Evolutionary conservation across 2,329 filamentous ascomycete genomes (phyloP), one percentile per base, ranked within the genome.

Genomic region (Sporothrix dimorphospora): DNA sequence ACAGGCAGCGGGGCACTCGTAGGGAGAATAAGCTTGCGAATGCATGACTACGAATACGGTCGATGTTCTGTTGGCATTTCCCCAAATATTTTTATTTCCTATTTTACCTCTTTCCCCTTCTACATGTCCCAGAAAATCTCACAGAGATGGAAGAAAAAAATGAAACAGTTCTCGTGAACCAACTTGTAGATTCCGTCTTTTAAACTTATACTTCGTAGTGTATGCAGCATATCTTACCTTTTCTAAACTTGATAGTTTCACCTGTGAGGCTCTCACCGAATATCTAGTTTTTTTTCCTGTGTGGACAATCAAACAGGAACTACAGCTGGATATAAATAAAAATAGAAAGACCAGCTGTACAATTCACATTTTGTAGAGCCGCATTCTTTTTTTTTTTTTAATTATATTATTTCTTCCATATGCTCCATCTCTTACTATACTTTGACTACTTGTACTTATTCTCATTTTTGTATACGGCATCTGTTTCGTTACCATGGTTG

Each of bases 211-310:
- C 34, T 24, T 42, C 38, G 34, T 9, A 24, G 38, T 9, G n/a
- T 19, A 42, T 63, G n/a, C 27, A 14, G n/a, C 8, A 12, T 16
- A 42, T 63, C 57, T 40, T 63, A 63, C 57, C 34, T 61, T 61
- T 19, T 63, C 19, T 16, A 42, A 63, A 63, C 57, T n/a, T 42
- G n/a, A 21, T 16, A 42, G 40, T 65, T 65, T 65, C 40, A 65
- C 59, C 38, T 30, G 40, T 12, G 9, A 27, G 34, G 21, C 38
- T 45, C n/a, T 24, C 38, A 27, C 38, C 40, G n/a, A 65, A 24
- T 42, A 27, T 42, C 19, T 38, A 47, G 40, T 24, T 40, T 45
- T 47, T n/a, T n/a, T n/a, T n/a, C n/a, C 42, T 45, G 40, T 27
- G 61, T n/a, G 27, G 61, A 45, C 21, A 65, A 47, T 65, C 61